Conservation (phyloP, 106 monocot species). For the Dendrobium chrysotoxum region DNA sequence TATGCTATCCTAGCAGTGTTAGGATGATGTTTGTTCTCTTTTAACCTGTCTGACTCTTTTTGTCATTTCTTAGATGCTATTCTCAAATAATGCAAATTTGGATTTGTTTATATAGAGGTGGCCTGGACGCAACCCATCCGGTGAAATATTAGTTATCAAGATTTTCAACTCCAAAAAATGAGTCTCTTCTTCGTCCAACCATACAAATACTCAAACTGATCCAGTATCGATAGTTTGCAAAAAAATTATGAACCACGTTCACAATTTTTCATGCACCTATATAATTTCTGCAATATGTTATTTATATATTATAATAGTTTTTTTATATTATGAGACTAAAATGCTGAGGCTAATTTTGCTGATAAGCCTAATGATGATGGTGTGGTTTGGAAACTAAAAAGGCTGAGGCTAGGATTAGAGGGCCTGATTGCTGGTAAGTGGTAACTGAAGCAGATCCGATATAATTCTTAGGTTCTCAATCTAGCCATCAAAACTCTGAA, state of each 20-base stretch:
- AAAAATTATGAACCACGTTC: not conserved
- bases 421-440: no score
- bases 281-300: not conserved
- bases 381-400: not conserved
- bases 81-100: not conserved
- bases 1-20: not conserved
- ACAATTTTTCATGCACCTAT: not conserved
- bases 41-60: not conserved
- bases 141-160: not conserved
- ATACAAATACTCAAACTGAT: not conserved
- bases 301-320: not conserved
- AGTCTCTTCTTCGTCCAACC: not conserved
- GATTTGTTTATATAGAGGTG: not conserved
- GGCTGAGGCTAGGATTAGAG: no score
- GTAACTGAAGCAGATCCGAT: no score
- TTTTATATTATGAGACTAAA: not conserved
- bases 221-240: not conserved
- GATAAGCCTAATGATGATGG: not conserved
- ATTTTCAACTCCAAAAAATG: not conserved
- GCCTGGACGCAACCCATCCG: not conserved
- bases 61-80: not conserved
- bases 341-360: not conserved
- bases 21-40: not conserved
- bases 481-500: no score
- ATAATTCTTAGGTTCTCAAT: no score